These are phyloP conservation scores for Chloromonas sp. DNA, from an alignment of 163 green algal species.

Conservation along the genomic window DNA sequence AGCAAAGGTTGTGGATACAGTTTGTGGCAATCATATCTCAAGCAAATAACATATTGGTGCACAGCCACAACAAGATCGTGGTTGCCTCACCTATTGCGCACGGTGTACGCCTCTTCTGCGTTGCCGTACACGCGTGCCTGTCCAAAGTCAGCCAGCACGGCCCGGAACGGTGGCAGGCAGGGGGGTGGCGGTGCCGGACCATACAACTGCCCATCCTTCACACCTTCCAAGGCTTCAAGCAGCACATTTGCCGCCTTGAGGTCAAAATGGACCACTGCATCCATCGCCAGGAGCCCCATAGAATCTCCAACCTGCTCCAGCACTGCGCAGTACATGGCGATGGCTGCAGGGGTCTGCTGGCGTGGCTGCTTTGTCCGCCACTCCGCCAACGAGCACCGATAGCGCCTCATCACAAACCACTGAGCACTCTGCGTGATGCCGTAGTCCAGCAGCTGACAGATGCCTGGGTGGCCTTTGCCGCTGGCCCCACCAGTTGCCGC, in stretches of 20 bases:
- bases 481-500: background rate
- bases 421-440: constrained; percentile 32
- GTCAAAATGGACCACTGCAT: constrained; percentile 52
- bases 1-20: background rate
- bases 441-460: constrained; percentile 45
- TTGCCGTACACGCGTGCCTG: constrained; percentile 44
- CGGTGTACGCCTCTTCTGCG: constrained; percentile 35
- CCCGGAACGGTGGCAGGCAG: constrained; percentile 1
- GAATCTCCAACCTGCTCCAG: constrained; percentile 33
- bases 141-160: constrained; percentile 58
- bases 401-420: constrained; percentile 45
- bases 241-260: constrained; percentile 51
- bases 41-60: background rate
- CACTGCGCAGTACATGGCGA: constrained; percentile 16
- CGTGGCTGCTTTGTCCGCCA: constrained; percentile 30
- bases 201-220: constrained; percentile 39
- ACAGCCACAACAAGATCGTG: background rate
- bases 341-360: background rate
- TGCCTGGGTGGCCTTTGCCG: constrained; percentile 1
- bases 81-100: constrained; percentile 21
- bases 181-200: background rate
- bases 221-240: constrained; percentile 31
- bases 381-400: constrained; percentile 44
- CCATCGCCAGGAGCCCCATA: constrained; percentile 27
- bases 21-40: background rate